A percentile compares a stretch with the other conserved stretches of the same genome.
These are phyloP conservation scores for Daldinia vernicosa DNA, from an alignment of 495 filamentous ascomycete genomes.

Conservation along the genomic window DNA sequence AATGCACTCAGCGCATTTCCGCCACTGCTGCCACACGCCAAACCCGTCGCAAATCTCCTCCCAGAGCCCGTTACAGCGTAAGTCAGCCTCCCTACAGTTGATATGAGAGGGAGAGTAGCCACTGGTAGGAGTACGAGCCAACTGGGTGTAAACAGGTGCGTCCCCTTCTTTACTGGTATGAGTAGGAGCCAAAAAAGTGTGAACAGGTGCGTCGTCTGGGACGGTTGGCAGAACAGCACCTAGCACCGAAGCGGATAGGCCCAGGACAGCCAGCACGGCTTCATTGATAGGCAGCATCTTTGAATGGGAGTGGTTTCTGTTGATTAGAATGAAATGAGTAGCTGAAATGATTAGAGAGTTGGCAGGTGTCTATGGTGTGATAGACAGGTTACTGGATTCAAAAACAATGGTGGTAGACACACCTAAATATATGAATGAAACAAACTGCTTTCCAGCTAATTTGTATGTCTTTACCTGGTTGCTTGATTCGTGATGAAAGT, in stretches of 20 bases:
- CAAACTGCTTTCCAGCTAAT: neutral
- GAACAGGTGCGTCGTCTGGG: neutral
- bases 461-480: neutral
- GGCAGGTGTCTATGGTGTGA: neutral
- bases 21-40: neutral
- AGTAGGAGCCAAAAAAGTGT: neutral
- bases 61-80: conserved; percentile 14
- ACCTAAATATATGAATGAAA: conserved; percentile 14
- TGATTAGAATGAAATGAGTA: neutral
- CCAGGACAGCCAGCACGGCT: neutral
- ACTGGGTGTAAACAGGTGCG: neutral
- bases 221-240: neutral
- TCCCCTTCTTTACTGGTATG: too few species aligned
- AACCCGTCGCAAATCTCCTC: conserved; percentile 15
- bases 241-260: conserved; percentile 5
- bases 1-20: neutral
- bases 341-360: too few species aligned
- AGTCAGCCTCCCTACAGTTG: neutral
- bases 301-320: neutral
- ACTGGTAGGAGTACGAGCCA: neutral
- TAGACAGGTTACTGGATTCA: neutral
- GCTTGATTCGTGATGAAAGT: neutral
- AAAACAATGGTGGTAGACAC: neutral
- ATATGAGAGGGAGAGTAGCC: neutral
- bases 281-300: conserved; percentile 5